Evolutionary conservation across 225 moss, liverwort and hornwort genomes (phyloP), one percentile per base, ranked within the genome.

Genomic region (Pseudisothecium myosuroides): DNA sequence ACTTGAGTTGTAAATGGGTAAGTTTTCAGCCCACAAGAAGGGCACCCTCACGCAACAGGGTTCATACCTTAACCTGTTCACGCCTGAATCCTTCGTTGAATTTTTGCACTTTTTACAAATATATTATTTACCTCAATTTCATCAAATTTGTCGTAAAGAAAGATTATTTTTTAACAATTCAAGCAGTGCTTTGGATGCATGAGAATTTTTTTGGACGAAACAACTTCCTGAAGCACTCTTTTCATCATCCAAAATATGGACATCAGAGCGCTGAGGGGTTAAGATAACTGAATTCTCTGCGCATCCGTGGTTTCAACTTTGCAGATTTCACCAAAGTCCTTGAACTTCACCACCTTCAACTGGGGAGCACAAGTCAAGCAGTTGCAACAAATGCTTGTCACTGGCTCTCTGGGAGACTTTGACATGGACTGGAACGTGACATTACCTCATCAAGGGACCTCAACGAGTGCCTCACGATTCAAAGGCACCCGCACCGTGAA

Each of bases 321-420:
- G 89, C 94, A 99, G 99, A 94, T 99, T 58, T 87, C 96, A 63
- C n/a, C 91, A 2, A 94, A 94, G 82, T 96, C 97, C 76, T 58
- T 97, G 89, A 91, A 93, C 60, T 97, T 94, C 88, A 96, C 97
- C 76, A 96, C 95, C 62, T 97, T 95, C 90, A 96, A 94, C 41
- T 99, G 99, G 99, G 89, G 80, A 31, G 90, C 96, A 13, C 96
- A 97, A 64, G 84, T 92, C 41, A 99, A 95, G 72, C 96, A 99
- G 83, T 85, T 89, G 90, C 93, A 95, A 37, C 99, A 96, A 78
- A 96, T 96, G 96, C 91, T 96, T 6, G 95, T 95, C 80, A 97
- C 95, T 0, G 96, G 95, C 22, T 93, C 93, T 12, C 83, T 92
- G 52, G 96, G 93, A 76, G 99, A 99, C 83, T 92, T 95, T 43